Conservation (phyloP, 2,329 filamentous ascomycete genomes). For the Bretziella fagacearum region DNA sequence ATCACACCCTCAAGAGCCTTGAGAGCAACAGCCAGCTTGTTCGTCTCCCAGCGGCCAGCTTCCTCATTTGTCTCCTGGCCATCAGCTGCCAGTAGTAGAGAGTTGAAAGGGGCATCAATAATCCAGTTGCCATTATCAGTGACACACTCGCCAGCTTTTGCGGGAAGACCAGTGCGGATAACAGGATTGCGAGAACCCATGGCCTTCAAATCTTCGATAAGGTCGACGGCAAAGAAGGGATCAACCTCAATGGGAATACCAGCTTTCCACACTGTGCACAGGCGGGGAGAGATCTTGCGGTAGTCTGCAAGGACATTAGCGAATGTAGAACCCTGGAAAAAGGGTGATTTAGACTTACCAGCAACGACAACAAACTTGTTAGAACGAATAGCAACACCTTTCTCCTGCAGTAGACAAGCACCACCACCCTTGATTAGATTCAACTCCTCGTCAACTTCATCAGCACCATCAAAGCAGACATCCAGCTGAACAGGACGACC, state of each 20-base stretch:
- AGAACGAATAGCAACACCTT: slow-evolving; percentile 72
- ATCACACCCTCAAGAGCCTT: slow-evolving; percentile 62
- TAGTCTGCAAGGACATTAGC: slow-evolving; percentile 43
- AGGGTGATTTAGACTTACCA: slow-evolving; percentile 31
- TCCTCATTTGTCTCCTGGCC: slow-evolving; percentile 27
- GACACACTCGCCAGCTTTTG: slow-evolving; percentile 63
- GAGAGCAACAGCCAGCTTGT: slow-evolving; percentile 47
- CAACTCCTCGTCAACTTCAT: slow-evolving; percentile 85
- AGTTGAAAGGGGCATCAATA: slow-evolving; percentile 76
- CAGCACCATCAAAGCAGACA: slow-evolving; percentile 88
- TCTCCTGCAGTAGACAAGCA: slow-evolving; percentile 96
- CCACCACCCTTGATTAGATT: slow-evolving; percentile 98
- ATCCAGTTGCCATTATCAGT: slow-evolving; percentile 52
- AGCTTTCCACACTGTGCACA: slow-evolving; percentile 61
- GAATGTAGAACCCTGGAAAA: background rate
- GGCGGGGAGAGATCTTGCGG: slow-evolving; percentile 64
- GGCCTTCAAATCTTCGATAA: slow-evolving; percentile 52
- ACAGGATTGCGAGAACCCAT: slow-evolving; percentile 57
- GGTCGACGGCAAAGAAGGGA: slow-evolving; percentile 62
- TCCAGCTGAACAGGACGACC: slow-evolving; percentile 45
- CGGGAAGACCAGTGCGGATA: slow-evolving; percentile 54
- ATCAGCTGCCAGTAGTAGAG: slow-evolving; percentile 48
- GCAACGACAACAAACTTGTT: slow-evolving; percentile 79
- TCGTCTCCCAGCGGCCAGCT: slow-evolving; percentile 37
- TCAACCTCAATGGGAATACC: slow-evolving; percentile 82